phyloP scores from a whole-genome alignment of 2,329 filamentous ascomycete genomes.

The Fusarium citri region DNA sequence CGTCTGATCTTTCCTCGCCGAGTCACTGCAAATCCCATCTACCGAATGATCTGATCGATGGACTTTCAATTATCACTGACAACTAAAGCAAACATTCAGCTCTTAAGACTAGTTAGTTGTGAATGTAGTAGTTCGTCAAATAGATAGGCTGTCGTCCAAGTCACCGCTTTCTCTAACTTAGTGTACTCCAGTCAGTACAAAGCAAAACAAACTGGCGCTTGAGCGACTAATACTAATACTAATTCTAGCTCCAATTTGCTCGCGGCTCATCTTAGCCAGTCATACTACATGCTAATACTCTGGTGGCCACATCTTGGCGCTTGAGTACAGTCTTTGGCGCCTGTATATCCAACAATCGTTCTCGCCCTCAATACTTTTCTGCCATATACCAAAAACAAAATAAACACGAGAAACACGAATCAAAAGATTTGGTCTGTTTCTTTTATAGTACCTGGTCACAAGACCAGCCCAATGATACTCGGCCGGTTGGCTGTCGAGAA shows the following conservation, averaged over 20 bases:
- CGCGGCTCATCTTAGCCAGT: conserved; percentile 36
- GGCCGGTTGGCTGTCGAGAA: conserved; percentile 31
- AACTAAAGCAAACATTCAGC: background rate
- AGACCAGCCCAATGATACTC: conserved; percentile 11
- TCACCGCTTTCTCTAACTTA: background rate
- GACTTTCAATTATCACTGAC: background rate
- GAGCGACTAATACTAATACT: conserved; percentile 17
- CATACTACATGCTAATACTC: conserved; percentile 29
- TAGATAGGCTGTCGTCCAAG: background rate
- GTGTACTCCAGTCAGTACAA: background rate
- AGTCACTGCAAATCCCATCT: background rate
- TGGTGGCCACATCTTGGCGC: conserved; percentile 36
- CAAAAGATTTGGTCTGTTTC: background rate
- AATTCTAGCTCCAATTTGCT: background rate
- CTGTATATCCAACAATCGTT: conserved; percentile 21
- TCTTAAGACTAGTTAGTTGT: background rate
- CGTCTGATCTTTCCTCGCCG: conserved; percentile 14
- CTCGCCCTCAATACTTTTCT: conserved; percentile 6
- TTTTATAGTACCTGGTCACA: conserved; percentile 5
- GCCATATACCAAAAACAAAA: background rate
- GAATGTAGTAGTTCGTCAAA: background rate
- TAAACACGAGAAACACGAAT: background rate
- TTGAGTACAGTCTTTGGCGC: conserved; percentile 32
- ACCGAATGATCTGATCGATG: background rate
- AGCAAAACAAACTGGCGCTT: conserved; percentile 5